Evolutionary conservation across 140 eudicot genomes (phyloP).

Genomic region (Flaveria floridana): DNA sequence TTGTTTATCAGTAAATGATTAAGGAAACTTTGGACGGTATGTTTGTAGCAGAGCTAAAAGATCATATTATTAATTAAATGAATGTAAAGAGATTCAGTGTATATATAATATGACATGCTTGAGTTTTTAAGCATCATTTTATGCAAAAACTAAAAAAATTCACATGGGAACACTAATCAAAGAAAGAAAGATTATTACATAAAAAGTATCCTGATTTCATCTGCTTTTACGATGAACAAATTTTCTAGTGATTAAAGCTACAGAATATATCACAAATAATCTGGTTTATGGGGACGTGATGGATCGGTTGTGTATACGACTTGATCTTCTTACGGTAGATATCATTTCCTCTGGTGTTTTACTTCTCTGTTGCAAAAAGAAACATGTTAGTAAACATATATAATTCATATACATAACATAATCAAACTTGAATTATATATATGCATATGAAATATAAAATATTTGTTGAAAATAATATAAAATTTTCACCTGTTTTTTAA

Average conservation of each 20-base stretch:
- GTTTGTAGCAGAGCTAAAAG: slow-evolving; percentile 26
- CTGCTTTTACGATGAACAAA: neutral
- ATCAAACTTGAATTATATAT: too few relatives aligned
- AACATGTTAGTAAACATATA: neutral
- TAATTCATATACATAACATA: too few relatives aligned
- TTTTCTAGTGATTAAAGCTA: neutral
- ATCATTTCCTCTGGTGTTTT: slow-evolving; percentile 19
- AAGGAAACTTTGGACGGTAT: slow-evolving; percentile 12
- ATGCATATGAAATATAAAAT: neutral
- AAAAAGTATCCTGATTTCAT: neutral
- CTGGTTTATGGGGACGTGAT: slow-evolving; percentile 10
- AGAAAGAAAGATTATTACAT: neutral
- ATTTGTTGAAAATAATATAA: neutral
- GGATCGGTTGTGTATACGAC: slow-evolving; percentile 33
- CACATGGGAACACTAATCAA: neutral
- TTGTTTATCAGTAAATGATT: neutral
- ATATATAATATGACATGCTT: neutral
- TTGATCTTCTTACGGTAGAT: slow-evolving; percentile 33
- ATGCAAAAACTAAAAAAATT: neutral
- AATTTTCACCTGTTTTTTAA: slow-evolving; percentile 21
- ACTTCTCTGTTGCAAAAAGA: slow-evolving; percentile 29
- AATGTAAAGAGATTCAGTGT: slow-evolving; percentile 11
- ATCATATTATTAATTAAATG: slow-evolving; percentile 3
- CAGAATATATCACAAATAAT: neutral
- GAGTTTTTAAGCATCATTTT: slow-evolving; percentile 10